These are phyloP conservation scores for Claviceps pusilla DNA, from an alignment of 2,329 filamentous ascomycete genomes.

Conservation along the genomic window DNA sequence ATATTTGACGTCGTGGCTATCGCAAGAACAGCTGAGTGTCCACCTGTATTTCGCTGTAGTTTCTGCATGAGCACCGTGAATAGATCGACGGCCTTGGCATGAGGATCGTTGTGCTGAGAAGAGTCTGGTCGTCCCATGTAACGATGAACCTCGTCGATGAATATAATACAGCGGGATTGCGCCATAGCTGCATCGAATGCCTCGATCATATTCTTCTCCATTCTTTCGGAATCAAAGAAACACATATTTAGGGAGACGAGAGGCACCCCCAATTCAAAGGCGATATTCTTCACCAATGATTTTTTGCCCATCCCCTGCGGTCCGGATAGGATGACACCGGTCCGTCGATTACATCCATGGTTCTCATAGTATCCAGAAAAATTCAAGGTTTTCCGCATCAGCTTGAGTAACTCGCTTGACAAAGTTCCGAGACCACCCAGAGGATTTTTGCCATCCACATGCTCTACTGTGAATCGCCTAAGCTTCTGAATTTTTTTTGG, in stretches of 20 bases:
- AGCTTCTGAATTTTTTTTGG: conserved; percentile 18
- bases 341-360: conserved; percentile 6
- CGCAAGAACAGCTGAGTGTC: conserved; percentile 67
- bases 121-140: conserved; percentile 70
- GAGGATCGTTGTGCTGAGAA: conserved; percentile 72
- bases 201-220: conserved; percentile 24
- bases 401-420: conserved; percentile 9
- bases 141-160: conserved; percentile 76
- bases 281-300: conserved; percentile 58
- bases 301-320: conserved; percentile 72
- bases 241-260: conserved; percentile 42
- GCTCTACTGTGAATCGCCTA: conserved; percentile 18
- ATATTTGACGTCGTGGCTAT: conserved; percentile 82
- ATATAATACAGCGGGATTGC: conserved; percentile 75
- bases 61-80: conserved; percentile 78
- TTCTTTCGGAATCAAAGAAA: conserved; percentile 23
- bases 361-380: conserved; percentile 9
- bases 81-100: conserved; percentile 71
- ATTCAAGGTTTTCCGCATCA: conserved; percentile 9
- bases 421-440: conserved; percentile 19
- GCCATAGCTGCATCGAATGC: conserved; percentile 62
- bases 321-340: conserved; percentile 60
- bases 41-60: conserved; percentile 52
- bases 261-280: conserved; percentile 55
- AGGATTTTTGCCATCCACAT: conserved; percentile 8